phyloP scores from a whole-genome alignment of 140 eudicot species.

The Oenanthe javanica region DNA sequence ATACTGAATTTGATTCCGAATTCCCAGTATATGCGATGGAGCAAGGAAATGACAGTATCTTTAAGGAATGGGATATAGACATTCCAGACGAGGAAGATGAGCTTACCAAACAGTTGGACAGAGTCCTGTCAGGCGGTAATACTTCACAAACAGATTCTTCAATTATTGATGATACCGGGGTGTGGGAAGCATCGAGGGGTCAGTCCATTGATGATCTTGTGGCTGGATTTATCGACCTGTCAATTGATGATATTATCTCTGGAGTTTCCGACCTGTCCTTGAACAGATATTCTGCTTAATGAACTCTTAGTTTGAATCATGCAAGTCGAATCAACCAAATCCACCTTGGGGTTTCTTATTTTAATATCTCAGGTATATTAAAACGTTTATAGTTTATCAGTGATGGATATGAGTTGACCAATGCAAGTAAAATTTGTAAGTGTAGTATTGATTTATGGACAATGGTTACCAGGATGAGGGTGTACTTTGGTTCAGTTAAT shows the following conservation, averaged over 20 bases:
- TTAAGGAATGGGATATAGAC: conserved; percentile 7
- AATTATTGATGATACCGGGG: background rate
- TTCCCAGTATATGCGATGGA: background rate
- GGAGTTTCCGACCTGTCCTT: conserved; percentile 3
- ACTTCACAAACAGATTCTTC: background rate
- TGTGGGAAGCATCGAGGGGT: background rate
- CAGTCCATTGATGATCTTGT: conserved; percentile 1
- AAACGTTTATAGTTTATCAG: background rate
- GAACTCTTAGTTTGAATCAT: background rate
- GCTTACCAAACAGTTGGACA: background rate
- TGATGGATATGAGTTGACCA: background rate
- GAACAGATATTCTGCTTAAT: background rate
- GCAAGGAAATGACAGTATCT: background rate
- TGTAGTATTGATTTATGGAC: background rate
- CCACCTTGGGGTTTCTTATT: background rate
- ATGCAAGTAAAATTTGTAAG: background rate
- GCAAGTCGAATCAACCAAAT: background rate
- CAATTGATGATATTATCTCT: conserved; percentile 1
- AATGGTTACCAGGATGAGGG: background rate
- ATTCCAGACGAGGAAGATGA: conserved; percentile 9
- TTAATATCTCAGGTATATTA: background rate
- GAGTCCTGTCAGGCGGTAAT: background rate
- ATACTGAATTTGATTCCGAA: background rate
- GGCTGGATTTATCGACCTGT: background rate
- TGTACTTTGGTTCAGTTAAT: background rate